Conservation (phyloP, 2,329 filamentous ascomycete genomes). For the Mariannaea elegans region DNA sequence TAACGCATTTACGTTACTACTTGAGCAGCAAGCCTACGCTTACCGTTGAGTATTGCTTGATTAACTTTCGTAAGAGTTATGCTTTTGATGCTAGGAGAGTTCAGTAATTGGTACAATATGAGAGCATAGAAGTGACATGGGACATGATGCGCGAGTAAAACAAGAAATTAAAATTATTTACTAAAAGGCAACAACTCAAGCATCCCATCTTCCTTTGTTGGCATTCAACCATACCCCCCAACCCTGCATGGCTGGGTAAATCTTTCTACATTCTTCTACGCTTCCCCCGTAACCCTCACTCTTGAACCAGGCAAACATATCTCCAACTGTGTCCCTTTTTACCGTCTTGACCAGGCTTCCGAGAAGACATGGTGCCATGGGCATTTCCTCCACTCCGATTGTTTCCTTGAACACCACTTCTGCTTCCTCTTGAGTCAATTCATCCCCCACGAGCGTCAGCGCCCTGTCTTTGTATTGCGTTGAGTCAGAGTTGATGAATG, state of each 20-base stretch:
- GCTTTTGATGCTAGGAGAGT: no score
- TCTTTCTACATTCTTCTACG: slow-evolving; percentile 11
- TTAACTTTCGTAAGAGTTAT: no score
- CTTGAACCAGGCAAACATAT: slow-evolving; percentile 30
- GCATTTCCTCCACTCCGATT: slow-evolving; percentile 2
- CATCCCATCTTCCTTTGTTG: neutral
- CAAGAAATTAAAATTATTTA: no score
- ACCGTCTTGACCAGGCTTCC: slow-evolving; percentile 25
- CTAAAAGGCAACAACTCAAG: no score
- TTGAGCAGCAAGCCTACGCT: no score
- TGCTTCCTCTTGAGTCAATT: slow-evolving; percentile 26
- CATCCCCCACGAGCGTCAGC: slow-evolving; percentile 28
- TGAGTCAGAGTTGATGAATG: slow-evolving; percentile 46
- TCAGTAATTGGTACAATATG: no score
- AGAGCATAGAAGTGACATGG: no score
- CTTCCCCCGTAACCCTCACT: slow-evolving; percentile 30
- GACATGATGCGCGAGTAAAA: no score
- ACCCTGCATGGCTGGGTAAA: slow-evolving; percentile 19
- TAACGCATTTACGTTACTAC: no score
- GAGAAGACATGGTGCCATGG: slow-evolving; percentile 19
- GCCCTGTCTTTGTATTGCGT: slow-evolving; percentile 31
- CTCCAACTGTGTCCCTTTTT: slow-evolving; percentile 20
- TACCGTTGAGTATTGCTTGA: no score
- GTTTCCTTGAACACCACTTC: slow-evolving; percentile 16
- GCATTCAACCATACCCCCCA: slow-evolving; percentile 21